Base-by-base conservation (phyloP, 2,329 filamentous ascomycete genomes). In the Capronia americana region DNA sequence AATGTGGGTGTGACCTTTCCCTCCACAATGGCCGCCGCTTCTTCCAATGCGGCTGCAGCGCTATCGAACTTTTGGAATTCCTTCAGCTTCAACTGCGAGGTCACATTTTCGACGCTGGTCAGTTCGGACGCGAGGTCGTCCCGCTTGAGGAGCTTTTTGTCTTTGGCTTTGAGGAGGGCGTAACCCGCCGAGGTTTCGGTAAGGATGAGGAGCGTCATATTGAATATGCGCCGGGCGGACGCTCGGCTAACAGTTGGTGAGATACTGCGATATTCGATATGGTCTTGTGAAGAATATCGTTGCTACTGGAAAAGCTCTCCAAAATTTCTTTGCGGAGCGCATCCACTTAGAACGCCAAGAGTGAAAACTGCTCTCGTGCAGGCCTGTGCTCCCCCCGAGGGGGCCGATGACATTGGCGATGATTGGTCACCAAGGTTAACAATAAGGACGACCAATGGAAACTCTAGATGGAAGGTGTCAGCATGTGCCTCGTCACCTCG, bases 21-120 rank as follows among this genome's bases (percentile, higher is more conserved):
- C 77, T 98, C 94, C 72, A 92, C 91, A 69, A 99, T 83, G 48
- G 92, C 88, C 63, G 92, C 89, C 74, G 93, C 92, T 84, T 99
- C 94, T 79, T 96, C 91, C 66, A 99, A 85, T 71, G 95, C 95
- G 71, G 89, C 89, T 70, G 92, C 89, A 70, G 95, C 93, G 80
- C 92, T 97, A 78, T 97, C 92, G 82, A 97, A 99, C 84, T 98
- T 98, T 80, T 92, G 85, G 81, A 99, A 98, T 79, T 94, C 90
- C 86, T 98, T 98, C 78, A 98, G 86, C 83, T 97, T 97, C 75
- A 99, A 83, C 80, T 91, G 87, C 75, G 91, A 90, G 74, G 92
- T 92, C 71, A 96, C 87, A 75, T 91, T 91, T 80, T 97, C 93
- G 41, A 92, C 89, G 67, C 90, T 90, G 72, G 88, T 86, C 69